Evolutionary conservation across 139 green algal species (phyloP).

Genomic region (Haematococcus lacustris): DNA sequence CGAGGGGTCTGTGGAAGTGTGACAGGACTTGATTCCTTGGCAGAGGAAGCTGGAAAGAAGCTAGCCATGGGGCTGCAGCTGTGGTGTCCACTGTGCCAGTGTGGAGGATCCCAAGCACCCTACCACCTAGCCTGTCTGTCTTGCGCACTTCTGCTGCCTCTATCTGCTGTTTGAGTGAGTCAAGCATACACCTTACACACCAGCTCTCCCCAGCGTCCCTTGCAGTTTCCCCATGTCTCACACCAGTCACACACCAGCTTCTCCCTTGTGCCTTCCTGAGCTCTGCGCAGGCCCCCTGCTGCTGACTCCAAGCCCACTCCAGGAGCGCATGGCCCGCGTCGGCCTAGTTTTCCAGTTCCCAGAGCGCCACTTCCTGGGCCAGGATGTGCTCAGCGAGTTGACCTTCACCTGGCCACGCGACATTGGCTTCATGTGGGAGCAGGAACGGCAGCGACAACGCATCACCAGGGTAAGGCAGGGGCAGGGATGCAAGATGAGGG

Average conservation of each 20-base stretch:
- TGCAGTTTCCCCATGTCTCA: not conserved
- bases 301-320: constrained; percentile 7
- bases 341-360: constrained; percentile 95
- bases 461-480: constrained; percentile 10
- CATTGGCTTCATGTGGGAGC: constrained; percentile 23
- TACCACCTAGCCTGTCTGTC: too few relatives aligned
- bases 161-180: too few relatives aligned
- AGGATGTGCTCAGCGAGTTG: constrained; percentile 32
- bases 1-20: too few relatives aligned
- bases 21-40: too few relatives aligned
- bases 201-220: not conserved
- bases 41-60: too few relatives aligned
- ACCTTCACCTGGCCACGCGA: constrained; percentile 52
- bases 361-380: constrained; percentile 88
- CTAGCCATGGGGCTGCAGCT: too few relatives aligned
- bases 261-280: not conserved
- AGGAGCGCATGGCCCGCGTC: constrained; percentile 46
- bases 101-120: too few relatives aligned
- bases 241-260: not conserved
- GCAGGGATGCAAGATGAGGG: too few relatives aligned
- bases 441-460: constrained; percentile 25
- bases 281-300: not conserved
- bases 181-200: too few relatives aligned
- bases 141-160: constrained; percentile 24
- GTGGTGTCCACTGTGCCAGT: too few relatives aligned